Conservation (phyloP, 164 flowering plant species). For the Macadamia tetraphylla region DNA sequence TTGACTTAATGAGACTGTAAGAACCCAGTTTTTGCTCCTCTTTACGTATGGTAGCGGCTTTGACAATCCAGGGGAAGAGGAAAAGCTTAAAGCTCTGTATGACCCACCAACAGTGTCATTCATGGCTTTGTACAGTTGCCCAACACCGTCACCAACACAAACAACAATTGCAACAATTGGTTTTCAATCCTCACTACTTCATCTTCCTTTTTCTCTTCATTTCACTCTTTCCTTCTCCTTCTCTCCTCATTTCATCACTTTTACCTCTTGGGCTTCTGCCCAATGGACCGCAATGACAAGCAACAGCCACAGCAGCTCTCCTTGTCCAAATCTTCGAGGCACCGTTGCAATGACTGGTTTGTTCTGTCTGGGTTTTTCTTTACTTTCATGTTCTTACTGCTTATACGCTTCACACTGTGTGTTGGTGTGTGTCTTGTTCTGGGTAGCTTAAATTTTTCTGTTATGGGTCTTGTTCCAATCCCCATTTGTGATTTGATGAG, state of each 20-base stretch:
- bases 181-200: not conserved
- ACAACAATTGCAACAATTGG: not conserved
- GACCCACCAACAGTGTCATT: not conserved
- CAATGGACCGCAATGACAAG: not conserved
- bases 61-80: no score
- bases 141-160: not conserved
- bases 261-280: not conserved
- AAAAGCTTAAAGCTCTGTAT: not conserved
- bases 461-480: not conserved
- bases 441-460: not conserved
- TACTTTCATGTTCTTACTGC: no score
- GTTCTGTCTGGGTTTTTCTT: not conserved
- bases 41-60: no score
- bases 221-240: not conserved
- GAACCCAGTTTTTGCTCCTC: no score
- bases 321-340: not conserved
- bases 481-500: not conserved
- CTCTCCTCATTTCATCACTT: not conserved
- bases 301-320: not conserved
- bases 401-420: not conserved
- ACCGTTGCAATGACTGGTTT: not conserved
- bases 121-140: not conserved
- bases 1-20: no score
- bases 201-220: not conserved
- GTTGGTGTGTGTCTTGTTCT: not conserved